Evolutionary conservation across 2,329 filamentous ascomycete genomes (phyloP).

Genomic region (Ophiocordyceps australis): DNA sequence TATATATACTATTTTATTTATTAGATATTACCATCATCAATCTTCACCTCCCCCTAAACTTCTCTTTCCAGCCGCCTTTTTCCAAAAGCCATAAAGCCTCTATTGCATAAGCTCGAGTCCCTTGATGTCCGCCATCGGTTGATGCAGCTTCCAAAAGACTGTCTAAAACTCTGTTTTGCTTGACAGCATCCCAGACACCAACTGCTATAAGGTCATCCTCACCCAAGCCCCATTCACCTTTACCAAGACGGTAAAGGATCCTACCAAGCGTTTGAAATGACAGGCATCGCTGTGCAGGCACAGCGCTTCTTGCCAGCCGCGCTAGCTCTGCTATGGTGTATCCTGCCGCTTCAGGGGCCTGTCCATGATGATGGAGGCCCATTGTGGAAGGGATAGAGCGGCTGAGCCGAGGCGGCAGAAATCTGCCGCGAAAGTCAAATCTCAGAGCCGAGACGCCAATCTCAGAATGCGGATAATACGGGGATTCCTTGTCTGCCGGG

Average conservation of each 20-base stretch:
- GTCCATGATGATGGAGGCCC: conserved; percentile 84
- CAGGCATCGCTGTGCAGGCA: conserved; percentile 75
- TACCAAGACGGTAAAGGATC: conserved; percentile 66
- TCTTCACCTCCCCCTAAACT: conserved; percentile 33
- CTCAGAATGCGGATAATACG: conserved; percentile 65
- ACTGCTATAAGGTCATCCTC: conserved; percentile 43
- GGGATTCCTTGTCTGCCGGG: conserved; percentile 46
- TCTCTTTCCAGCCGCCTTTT: conserved; percentile 53
- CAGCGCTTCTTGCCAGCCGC: conserved; percentile 59
- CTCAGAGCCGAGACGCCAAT: conserved; percentile 64
- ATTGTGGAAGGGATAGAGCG: conserved; percentile 56
- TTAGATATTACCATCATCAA: too few species aligned
- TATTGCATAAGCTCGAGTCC: conserved; percentile 66
- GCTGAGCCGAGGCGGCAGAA: conserved; percentile 62
- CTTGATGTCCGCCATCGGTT: conserved; percentile 51
- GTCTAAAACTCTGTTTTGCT: conserved; percentile 60
- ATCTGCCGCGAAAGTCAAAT: conserved; percentile 70
- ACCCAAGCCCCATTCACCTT: conserved; percentile 46
- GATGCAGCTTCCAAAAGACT: conserved; percentile 62
- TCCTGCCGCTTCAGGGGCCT: conserved; percentile 81
- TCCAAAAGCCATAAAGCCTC: conserved; percentile 78
- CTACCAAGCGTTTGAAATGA: conserved; percentile 83
- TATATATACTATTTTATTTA: too few species aligned
- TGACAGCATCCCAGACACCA: conserved; percentile 68
- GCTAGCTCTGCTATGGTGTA: conserved; percentile 85